Evolutionary conservation across 169 alveolate genomes (phyloP).

Genomic region (Ichthyophthirius multifiliis): DNA sequence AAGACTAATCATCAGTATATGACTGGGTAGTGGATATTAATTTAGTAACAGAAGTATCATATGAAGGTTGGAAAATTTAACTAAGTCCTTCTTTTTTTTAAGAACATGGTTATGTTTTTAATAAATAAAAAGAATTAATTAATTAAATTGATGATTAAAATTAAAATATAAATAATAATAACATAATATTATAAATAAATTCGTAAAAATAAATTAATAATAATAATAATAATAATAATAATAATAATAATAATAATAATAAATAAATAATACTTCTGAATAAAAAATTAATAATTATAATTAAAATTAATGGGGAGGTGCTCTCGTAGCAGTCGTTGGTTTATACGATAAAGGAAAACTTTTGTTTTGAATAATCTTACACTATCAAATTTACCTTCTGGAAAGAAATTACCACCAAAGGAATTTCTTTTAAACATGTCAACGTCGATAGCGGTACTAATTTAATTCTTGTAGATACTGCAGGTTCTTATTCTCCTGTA

Average conservation of each 20-base stretch:
- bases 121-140: neutral
- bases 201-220: too few relatives aligned
- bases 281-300: neutral
- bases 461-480: conserved; percentile 46
- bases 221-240: too few relatives aligned
- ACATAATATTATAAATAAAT: too few relatives aligned
- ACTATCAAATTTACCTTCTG: conserved; percentile 33
- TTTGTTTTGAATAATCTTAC: conserved; percentile 43
- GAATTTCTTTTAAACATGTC: conserved; percentile 45
- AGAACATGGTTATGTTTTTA: neutral
- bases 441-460: conserved; percentile 45
- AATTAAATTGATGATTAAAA: too few relatives aligned
- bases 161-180: too few relatives aligned
- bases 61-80: conserved; percentile 40
- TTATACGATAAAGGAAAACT: conserved; percentile 52
- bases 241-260: too few relatives aligned
- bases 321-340: conserved; percentile 47
- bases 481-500: conserved; percentile 52
- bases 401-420: conserved; percentile 50
- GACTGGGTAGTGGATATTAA: conserved; percentile 49
- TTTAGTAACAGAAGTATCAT: conserved; percentile 26
- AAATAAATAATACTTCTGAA: too few relatives aligned
- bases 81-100: neutral
- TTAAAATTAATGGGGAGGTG: conserved; percentile 31
- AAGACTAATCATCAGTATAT: conserved; percentile 30